Evolutionary conservation across 129 eudicot species (phyloP).

Genomic region (Silybum marianum): DNA sequence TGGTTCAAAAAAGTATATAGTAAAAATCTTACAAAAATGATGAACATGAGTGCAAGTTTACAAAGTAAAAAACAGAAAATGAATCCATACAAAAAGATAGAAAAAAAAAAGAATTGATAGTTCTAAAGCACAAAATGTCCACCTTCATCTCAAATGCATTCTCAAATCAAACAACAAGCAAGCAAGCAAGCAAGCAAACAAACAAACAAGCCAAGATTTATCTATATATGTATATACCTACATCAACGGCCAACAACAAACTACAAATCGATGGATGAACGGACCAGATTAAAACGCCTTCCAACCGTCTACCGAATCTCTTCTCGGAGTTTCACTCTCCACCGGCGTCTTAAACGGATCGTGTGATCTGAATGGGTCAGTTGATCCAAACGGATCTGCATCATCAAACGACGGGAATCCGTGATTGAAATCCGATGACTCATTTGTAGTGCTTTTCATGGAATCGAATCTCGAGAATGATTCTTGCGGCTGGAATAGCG

Average conservation of each 20-base stretch:
- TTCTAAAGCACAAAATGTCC: constrained; percentile 5
- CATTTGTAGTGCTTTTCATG: constrained; percentile 45
- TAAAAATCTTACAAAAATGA: constrained; percentile 14
- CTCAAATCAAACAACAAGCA: constrained; percentile 11
- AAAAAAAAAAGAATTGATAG: neutral
- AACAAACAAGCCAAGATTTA: constrained; percentile 4
- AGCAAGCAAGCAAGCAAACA: constrained; percentile 2
- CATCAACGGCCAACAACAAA: neutral
- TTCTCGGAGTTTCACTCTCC: constrained; percentile 36
- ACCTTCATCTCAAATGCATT: neutral
- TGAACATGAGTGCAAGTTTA: constrained; percentile 18
- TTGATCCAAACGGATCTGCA: constrained; percentile 60
- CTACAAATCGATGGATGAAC: neutral
- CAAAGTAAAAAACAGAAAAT: neutral
- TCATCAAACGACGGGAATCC: constrained; percentile 84
- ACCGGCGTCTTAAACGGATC: constrained; percentile 58
- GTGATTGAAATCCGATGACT: constrained; percentile 39
- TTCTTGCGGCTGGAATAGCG: constrained; percentile 52
- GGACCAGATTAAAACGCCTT: constrained; percentile 26
- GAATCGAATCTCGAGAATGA: constrained; percentile 70
- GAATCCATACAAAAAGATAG: neutral
- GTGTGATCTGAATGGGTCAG: constrained; percentile 48
- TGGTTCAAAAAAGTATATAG: neutral
- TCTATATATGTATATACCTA: constrained; percentile 1
- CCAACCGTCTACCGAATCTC: constrained; percentile 33